Base-by-base conservation (phyloP, 805 yeast genomes). In the Wickerhamomyces silvicola region DNA sequence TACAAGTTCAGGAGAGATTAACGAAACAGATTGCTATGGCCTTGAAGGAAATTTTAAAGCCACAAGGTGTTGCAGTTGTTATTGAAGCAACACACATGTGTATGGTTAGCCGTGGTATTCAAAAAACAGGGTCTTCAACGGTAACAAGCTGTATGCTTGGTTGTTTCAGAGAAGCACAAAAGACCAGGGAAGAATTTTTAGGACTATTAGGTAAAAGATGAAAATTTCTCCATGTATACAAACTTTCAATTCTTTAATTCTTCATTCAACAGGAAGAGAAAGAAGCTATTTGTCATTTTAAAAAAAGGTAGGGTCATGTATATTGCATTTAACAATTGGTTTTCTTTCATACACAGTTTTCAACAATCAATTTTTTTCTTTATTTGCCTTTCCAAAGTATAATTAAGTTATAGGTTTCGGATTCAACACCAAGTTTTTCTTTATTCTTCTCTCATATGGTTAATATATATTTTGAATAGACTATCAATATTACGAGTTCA, bases 51-150 rank as follows among this genome's bases (percentile, higher is more conserved):
- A 84, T 88, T 37, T 68, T 92, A 50, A 80, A 82, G 51, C 98
- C 98, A 12, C 73, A 88, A 50, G 98, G 98, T 40, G 98, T 92
- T 7, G 98, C 97, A 1, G 98, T 92, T 24, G 97, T 92, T 18
- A 87, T 92, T 50, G 98, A 92, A 60, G 97, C 97, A 13, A 75
- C 90, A 2, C 98, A 92, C 56, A 92, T 92, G 98, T 92, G 98
- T 59, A 92, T 92, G 98, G 97, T 90, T 18, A 85, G 94, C 57
- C 75, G 98, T 54, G 98, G 98, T 35, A 85, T 92, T 18, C 97
- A 92, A 59, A 92, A 92, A 60, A 77, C 95, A 0, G 97, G 97
- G 2, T 82, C 95, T 13, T 72, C 83, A 13, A 92, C 98, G 2
- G 78, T 87, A 21, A 92, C 98, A 13, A 84, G 95, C 50, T 90